phyloP scores from a whole-genome alignment of 768 basidiomycete species.

The Lactarius pseudohatsudake region DNA sequence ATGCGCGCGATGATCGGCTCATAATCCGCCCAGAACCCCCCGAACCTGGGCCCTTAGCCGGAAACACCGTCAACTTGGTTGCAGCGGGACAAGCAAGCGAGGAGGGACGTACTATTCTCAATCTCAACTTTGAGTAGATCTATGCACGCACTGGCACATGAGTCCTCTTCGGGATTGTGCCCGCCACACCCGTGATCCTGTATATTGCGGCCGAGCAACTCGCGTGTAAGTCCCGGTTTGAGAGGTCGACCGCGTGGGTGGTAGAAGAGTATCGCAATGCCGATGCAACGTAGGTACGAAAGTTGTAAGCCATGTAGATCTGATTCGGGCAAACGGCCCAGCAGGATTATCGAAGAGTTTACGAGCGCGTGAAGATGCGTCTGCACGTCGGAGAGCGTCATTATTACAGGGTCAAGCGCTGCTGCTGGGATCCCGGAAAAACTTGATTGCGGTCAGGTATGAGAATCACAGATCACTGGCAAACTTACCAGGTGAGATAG shows the following conservation, averaged over 20 bases:
- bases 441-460: constrained; percentile 38
- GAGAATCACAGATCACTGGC: background rate
- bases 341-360: constrained; percentile 68
- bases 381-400: constrained; percentile 80
- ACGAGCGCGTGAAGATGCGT: constrained; percentile 61
- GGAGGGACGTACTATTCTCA: constrained; percentile 50
- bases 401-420: constrained; percentile 64
- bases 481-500: background rate
- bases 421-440: constrained; percentile 93
- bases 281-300: constrained; percentile 83
- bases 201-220: constrained; percentile 89
- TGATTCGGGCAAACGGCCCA: constrained; percentile 94
- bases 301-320: constrained; percentile 87
- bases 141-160: constrained; percentile 64
- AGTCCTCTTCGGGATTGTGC: constrained; percentile 95
- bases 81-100: background rate
- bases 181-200: constrained; percentile 82
- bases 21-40: constrained; percentile 79
- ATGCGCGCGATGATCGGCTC: constrained; percentile 90
- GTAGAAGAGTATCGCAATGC: constrained; percentile 86
- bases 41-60: constrained; percentile 63
- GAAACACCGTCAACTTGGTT: background rate
- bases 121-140: constrained; percentile 84
- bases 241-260: constrained; percentile 92
- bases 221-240: constrained; percentile 87